Evolutionary conservation across 2,329 filamentous ascomycete genomes (phyloP).

Genomic region (Nothophoma quercina): DNA sequence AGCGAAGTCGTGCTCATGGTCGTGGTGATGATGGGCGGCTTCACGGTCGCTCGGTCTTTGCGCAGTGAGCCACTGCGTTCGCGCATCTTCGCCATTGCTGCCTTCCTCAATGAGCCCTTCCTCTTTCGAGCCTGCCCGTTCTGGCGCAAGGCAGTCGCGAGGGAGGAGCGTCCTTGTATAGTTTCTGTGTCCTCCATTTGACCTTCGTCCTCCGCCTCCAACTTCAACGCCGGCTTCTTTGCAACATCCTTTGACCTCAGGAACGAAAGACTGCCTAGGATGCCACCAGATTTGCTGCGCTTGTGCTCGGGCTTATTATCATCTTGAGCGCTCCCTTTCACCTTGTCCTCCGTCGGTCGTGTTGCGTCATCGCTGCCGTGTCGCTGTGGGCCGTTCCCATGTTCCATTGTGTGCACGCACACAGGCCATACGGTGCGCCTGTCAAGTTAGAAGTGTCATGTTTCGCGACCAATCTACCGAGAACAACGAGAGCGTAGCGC

Average conservation of each 20-base stretch:
- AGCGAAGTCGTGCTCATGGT: conserved; percentile 26
- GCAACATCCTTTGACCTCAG: conserved; percentile 58
- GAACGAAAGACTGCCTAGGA: conserved; percentile 75
- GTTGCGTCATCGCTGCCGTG: conserved; percentile 18
- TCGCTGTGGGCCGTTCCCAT: conserved; percentile 22
- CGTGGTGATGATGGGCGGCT: conserved; percentile 25
- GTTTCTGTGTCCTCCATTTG: conserved; percentile 39
- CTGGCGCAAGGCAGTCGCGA: conserved; percentile 54
- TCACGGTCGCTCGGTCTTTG: conserved; percentile 26
- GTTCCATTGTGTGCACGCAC: conserved; percentile 33
- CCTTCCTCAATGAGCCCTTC: conserved; percentile 86
- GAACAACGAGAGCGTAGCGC: conserved; percentile 13
- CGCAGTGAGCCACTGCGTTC: conserved; percentile 40
- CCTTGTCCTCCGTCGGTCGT: not conserved
- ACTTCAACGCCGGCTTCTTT: conserved; percentile 35
- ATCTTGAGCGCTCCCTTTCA: conserved; percentile 17
- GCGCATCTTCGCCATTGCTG: conserved; percentile 71
- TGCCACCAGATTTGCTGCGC: conserved; percentile 67
- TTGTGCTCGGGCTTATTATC: conserved; percentile 45
- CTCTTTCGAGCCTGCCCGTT: conserved; percentile 66
- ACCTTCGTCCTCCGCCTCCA: conserved; percentile 26
- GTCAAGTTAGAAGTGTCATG: conserved; percentile 26
- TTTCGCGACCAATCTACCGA: conserved; percentile 22
- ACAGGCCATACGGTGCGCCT: conserved; percentile 23
- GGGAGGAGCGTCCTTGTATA: conserved; percentile 28